Conservation (phyloP, 2,329 filamentous ascomycete genomes). For the Tolypocladium endophyticum region DNA sequence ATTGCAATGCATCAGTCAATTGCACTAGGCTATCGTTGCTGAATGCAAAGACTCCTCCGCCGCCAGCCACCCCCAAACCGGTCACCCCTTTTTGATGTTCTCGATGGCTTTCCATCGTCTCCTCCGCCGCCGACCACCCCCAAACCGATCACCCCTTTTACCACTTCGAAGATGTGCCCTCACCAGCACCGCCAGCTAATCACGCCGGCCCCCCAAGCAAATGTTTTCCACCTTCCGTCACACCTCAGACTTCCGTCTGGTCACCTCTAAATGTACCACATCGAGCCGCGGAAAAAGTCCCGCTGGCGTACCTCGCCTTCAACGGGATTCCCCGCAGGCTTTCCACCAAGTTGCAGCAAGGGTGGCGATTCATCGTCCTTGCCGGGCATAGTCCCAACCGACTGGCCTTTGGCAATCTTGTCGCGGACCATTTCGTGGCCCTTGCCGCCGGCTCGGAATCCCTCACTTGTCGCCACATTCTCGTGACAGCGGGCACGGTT, state of each 20-base stretch:
- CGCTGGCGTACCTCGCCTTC: conserved; percentile 21
- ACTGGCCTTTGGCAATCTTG: conserved; percentile 27
- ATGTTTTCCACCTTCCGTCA: not conserved
- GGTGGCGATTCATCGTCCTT: conserved; percentile 14
- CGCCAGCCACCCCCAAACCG: conserved; percentile 23
- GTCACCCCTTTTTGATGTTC: conserved; percentile 6
- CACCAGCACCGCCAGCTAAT: not conserved
- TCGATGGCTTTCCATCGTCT: conserved; percentile 11
- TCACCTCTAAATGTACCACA: conserved; percentile 30
- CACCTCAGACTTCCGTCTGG: not conserved
- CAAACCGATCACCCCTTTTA: conserved; percentile 25
- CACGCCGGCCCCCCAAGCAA: conserved; percentile 1
- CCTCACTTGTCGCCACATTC: conserved; percentile 31
- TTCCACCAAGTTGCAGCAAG: conserved; percentile 20
- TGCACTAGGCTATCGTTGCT: not conserved
- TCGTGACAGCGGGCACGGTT: conserved; percentile 72
- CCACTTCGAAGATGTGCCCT: conserved; percentile 17
- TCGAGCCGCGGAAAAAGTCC: conserved; percentile 25
- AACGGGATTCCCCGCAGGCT: conserved; percentile 8
- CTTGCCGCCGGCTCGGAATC: conserved; percentile 32
- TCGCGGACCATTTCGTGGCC: conserved; percentile 28
- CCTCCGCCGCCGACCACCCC: conserved; percentile 23
- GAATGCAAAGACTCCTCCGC: conserved; percentile 10
- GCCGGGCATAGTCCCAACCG: conserved; percentile 9
- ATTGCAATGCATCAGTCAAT: not conserved